phyloP scores from a whole-genome alignment of 352 stramenopile species.

The Phytophthora kernoviae region DNA sequence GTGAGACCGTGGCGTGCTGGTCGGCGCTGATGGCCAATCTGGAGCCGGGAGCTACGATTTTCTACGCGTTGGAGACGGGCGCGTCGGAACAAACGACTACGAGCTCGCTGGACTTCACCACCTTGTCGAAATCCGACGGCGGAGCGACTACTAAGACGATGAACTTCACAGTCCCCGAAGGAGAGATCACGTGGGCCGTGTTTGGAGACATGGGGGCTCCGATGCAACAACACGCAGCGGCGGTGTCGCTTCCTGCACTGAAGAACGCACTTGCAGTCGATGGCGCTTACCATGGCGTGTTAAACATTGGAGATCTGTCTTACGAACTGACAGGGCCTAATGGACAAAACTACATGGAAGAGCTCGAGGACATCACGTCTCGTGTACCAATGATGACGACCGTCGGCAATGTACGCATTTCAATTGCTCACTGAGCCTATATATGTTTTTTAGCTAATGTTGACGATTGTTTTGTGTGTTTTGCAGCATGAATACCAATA shows the following conservation, averaged over 20 bases:
- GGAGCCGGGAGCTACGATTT: conserved; percentile 51
- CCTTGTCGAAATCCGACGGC: conserved; percentile 15
- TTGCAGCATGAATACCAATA: conserved; percentile 77
- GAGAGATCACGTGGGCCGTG: conserved; percentile 70
- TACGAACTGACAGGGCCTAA: conserved; percentile 73
- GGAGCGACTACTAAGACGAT: conserved; percentile 7
- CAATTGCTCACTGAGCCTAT: neutral
- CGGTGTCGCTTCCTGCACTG: conserved; percentile 65
- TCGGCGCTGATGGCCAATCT: conserved; percentile 56
- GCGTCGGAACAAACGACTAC: conserved; percentile 7
- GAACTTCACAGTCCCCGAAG: conserved; percentile 56
- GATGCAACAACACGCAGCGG: conserved; percentile 57
- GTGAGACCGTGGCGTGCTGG: conserved; percentile 56
- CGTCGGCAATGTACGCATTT: conserved; percentile 63
- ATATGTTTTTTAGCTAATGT: too few species aligned
- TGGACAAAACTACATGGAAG: conserved; percentile 76
- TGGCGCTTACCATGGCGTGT: conserved; percentile 52
- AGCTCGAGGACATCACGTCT: conserved; percentile 59
- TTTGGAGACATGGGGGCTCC: conserved; percentile 75
- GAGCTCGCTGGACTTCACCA: conserved; percentile 23
- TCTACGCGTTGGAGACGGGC: conserved; percentile 57
- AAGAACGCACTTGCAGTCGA: conserved; percentile 47
- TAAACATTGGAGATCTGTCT: conserved; percentile 77
- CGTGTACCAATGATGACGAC: conserved; percentile 76
- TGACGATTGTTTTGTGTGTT: conserved; percentile 5